Base-by-base conservation (phyloP, 1,284 basidiomycete species). In the Ganoderma lucidum region DNA sequence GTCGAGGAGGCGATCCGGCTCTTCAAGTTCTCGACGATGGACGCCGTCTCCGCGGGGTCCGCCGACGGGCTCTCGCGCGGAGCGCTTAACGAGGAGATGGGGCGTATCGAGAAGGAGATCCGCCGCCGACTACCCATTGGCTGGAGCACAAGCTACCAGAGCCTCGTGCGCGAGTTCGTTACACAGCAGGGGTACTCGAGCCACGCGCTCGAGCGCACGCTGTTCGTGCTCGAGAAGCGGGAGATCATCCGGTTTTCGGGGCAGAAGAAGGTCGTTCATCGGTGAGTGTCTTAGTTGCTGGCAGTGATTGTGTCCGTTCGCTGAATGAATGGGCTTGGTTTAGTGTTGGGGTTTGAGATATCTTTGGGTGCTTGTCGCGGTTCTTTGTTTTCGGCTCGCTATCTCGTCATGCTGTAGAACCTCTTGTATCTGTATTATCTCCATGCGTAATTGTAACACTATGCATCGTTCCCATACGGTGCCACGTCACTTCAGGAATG, bases 1-100 rank as follows among this genome's bases (percentile, higher is more conserved):
- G 98, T 99, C 44, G 97, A 99, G 80, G 98, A 99, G 81, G 95
- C 98, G 6, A 99, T 99, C 77, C 91, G 98, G 6, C 83, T 99
- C 35, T 99, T 99, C 91, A 98, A 98, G 77, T 98, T 93, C 82
- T 98, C 96, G 19, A 99, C 98, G 0, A 99, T 99, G 97, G 96
- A 99, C 80, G 98, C 98, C 32, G 97, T 99, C 35, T 95, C 96
- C 35, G 96, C 97, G 6, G 95, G 94, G 58, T 91, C 92, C 45
- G 92, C 95, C 6, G 97, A 99, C 75, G 98, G 98, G 1, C 87
- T 99, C 75, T 96, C 96, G 17, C 90, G 97, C 61, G 92, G 94
- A 5, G 96, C 97, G 78, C 83, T 99, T 37, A 96, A 97, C 79
- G 96, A 97, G 71, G 98, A 99, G 83, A 97, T 99, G 85, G 85